phyloP scores from a whole-genome alignment of 2,329 filamentous ascomycete species.

The Fusarium mundagurra region DNA sequence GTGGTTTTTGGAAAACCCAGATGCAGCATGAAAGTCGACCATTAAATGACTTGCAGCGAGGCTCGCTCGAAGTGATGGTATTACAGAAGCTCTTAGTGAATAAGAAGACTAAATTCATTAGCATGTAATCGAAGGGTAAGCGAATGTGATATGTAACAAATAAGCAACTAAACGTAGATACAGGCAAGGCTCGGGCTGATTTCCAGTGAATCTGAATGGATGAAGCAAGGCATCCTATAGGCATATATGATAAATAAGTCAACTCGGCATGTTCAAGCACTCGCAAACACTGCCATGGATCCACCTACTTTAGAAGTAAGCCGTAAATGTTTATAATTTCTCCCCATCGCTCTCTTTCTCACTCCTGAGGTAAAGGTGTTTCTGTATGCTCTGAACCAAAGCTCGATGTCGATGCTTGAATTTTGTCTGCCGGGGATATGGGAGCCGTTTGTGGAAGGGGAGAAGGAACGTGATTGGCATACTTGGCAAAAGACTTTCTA shows the following conservation, averaged over 20 bases:
- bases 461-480: no score
- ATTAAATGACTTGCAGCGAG: no score
- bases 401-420: no score
- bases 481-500: no score
- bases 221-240: neutral
- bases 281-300: neutral
- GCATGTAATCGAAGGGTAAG: neutral
- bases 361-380: no score
- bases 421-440: no score
- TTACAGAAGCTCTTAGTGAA: neutral
- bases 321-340: neutral
- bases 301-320: neutral
- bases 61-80: neutral
- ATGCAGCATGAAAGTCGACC: neutral
- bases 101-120: no score
- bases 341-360: neutral
- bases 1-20: neutral
- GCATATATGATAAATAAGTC: neutral
- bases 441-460: no score
- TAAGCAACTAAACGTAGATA: neutral
- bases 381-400: no score
- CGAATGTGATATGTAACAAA: neutral
- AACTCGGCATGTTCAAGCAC: neutral
- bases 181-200: neutral
- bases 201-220: neutral